Percentiles rank a stretch among this genome's conserved stretches.
phyloP scores from a whole-genome alignment of 2,329 filamentous ascomycete species.

The Dactylonectria macrodidyma region DNA sequence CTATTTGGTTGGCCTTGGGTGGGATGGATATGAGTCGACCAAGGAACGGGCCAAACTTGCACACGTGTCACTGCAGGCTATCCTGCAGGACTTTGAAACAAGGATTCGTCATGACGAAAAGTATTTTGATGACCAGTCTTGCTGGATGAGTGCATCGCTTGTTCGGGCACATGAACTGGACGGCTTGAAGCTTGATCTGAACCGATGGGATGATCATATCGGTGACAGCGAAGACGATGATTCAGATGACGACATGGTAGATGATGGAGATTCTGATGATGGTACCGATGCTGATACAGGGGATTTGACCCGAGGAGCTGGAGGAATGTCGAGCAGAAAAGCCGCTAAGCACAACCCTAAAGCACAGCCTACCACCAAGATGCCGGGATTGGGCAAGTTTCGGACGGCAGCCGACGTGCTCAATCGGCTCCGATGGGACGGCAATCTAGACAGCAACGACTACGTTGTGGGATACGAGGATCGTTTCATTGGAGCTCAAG shows the following conservation, averaged over 20 bases:
- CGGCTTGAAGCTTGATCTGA: slow-evolving; percentile 61
- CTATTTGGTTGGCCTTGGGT: slow-evolving; percentile 73
- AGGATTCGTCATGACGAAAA: slow-evolving; percentile 62
- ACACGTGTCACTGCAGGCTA: slow-evolving; percentile 59
- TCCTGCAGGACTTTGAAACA: slow-evolving; percentile 64
- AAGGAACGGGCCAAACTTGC: slow-evolving; percentile 60
- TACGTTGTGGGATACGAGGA: slow-evolving; percentile 75
- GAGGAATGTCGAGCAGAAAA: slow-evolving; percentile 25
- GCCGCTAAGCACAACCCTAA: slow-evolving; percentile 25
- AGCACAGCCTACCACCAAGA: slow-evolving; percentile 41
- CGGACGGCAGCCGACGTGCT: slow-evolving; percentile 72
- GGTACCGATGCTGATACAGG: slow-evolving; percentile 52
- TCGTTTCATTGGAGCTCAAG: slow-evolving; percentile 68
- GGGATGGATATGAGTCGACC: slow-evolving; percentile 47
- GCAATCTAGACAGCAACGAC: slow-evolving; percentile 64
- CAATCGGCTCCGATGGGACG: slow-evolving; percentile 73
- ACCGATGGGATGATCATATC: slow-evolving; percentile 61
- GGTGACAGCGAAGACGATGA: slow-evolving; percentile 56
- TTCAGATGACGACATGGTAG: slow-evolving; percentile 59
- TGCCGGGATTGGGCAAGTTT: slow-evolving; percentile 61
- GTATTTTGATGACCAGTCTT: slow-evolving; percentile 64
- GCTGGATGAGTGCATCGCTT: slow-evolving; percentile 63
- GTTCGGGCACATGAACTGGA: slow-evolving; percentile 57
- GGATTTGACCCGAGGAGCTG: slow-evolving; percentile 33
- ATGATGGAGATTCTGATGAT: slow-evolving; percentile 49